Evolutionary conservation across 2,329 filamentous ascomycete species (phyloP).

Genomic region (Blastomyces parvus): DNA sequence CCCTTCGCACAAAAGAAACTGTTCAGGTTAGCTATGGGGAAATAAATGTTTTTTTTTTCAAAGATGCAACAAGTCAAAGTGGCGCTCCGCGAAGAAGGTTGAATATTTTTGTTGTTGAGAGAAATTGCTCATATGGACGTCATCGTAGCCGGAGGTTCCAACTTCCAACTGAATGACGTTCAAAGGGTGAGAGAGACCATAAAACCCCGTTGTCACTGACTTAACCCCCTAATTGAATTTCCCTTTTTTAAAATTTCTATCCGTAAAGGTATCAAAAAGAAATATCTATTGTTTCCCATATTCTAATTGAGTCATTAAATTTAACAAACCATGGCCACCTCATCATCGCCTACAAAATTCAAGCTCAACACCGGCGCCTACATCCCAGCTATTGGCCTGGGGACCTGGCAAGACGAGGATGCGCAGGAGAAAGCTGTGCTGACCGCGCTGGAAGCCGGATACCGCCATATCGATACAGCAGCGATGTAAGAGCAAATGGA

Average conservation of each 20-base stretch:
- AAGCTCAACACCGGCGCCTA: slow-evolving; percentile 41
- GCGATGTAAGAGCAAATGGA: slow-evolving; percentile 26
- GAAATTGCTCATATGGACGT: background rate
- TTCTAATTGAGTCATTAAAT: background rate
- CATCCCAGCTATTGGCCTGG: slow-evolving; percentile 43
- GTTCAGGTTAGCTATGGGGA: too few relatives aligned
- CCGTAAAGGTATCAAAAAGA: too few relatives aligned
- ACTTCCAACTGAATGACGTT: background rate
- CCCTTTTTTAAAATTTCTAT: background rate
- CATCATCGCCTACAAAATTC: slow-evolving; percentile 29
- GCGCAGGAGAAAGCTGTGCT: slow-evolving; percentile 39
- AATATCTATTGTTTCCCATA: too few relatives aligned
- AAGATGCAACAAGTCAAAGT: too few relatives aligned
- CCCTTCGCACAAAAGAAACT: too few relatives aligned
- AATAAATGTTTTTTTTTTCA: too few relatives aligned
- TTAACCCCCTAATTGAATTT: background rate
- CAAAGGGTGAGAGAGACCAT: too few relatives aligned
- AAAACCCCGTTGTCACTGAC: too few relatives aligned
- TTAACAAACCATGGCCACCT: slow-evolving; percentile 13
- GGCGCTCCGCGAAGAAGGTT: too few relatives aligned
- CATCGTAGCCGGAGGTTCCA: background rate
- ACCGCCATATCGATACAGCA: slow-evolving; percentile 47
- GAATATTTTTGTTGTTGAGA: too few relatives aligned
- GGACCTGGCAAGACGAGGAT: slow-evolving; percentile 46
- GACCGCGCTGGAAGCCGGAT: slow-evolving; percentile 43